Evolutionary conservation across 23 red algal genomes (phyloP).

Genomic region (Gracilaria caudata): DNA sequence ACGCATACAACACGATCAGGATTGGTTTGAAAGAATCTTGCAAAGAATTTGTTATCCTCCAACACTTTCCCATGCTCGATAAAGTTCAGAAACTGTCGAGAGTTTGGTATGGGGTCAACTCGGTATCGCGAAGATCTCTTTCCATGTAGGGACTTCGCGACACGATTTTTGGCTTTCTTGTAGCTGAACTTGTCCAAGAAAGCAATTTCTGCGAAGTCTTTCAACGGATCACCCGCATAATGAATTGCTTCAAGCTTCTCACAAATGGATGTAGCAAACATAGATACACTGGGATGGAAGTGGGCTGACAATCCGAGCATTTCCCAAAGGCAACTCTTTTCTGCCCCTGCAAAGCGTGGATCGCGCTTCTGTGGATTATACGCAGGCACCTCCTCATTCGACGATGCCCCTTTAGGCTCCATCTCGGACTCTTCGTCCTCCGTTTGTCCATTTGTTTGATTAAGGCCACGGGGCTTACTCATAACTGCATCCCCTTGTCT

Average conservation of each 20-base stretch:
- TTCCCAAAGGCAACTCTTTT: slow-evolving; percentile 83
- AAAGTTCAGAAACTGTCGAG: slow-evolving; percentile 50
- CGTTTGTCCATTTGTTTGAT: background rate
- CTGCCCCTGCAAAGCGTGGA: slow-evolving; percentile 77
- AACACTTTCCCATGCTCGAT: slow-evolving; percentile 30
- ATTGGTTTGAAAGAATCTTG: slow-evolving; percentile 52
- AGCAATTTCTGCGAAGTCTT: slow-evolving; percentile 74
- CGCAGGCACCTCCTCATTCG: background rate
- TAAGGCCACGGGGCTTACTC: background rate
- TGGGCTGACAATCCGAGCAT: slow-evolving; percentile 69
- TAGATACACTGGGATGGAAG: slow-evolving; percentile 82
- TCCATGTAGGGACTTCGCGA: slow-evolving; percentile 62
- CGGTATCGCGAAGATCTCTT: slow-evolving; percentile 45
- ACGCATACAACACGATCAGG: slow-evolving; percentile 9
- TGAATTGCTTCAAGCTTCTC: slow-evolving; percentile 31
- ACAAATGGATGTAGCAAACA: slow-evolving; percentile 78
- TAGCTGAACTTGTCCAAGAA: slow-evolving; percentile 86
- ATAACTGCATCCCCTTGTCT: background rate
- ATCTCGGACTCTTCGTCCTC: background rate
- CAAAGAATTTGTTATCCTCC: slow-evolving; percentile 77
- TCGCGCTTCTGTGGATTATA: slow-evolving; percentile 77
- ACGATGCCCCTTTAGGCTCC: background rate
- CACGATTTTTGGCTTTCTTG: slow-evolving; percentile 83
- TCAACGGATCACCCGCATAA: slow-evolving; percentile 79
- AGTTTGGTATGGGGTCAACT: slow-evolving; percentile 43